These are phyloP conservation scores for Kwoniella dendrophila DNA, from an alignment of 768 basidiomycete genomes.

Conservation along the genomic window DNA sequence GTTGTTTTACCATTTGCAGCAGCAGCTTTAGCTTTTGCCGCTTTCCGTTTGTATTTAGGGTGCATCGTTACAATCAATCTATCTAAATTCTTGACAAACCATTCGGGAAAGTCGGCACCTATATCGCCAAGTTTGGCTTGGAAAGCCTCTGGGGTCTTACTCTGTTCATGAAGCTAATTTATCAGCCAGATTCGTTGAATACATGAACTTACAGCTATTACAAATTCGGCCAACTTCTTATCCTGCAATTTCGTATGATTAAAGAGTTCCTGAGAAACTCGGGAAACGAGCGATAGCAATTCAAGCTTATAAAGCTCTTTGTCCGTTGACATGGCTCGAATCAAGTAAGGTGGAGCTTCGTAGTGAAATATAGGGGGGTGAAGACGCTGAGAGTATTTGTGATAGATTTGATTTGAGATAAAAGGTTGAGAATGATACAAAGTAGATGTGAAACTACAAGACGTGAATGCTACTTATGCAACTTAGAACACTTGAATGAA, in stretches of 20 bases:
- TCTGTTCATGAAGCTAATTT: slow-evolving; percentile 71
- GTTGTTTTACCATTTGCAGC: slow-evolving; percentile 24
- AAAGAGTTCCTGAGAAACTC: slow-evolving; percentile 88
- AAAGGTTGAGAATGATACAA: too few relatives aligned
- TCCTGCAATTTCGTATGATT: slow-evolving; percentile 79
- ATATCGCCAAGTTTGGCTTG: slow-evolving; percentile 73
- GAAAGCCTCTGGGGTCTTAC: slow-evolving; percentile 77
- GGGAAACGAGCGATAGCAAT: slow-evolving; percentile 82
- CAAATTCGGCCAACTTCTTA: slow-evolving; percentile 92
- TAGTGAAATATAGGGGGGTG: too few relatives aligned
- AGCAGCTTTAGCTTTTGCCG: slow-evolving; percentile 55
- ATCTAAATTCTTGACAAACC: slow-evolving; percentile 89
- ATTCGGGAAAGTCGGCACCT: slow-evolving; percentile 83
- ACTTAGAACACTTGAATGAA: too few relatives aligned
- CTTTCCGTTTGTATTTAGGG: slow-evolving; percentile 87
- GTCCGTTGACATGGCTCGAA: slow-evolving; percentile 38
- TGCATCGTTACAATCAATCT: slow-evolving; percentile 92
- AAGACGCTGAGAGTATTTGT: too few relatives aligned
- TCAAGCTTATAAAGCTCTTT: slow-evolving; percentile 88
- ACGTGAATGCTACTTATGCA: too few relatives aligned
- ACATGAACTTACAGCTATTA: slow-evolving; percentile 64
- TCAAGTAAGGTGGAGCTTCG: too few relatives aligned
- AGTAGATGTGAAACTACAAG: too few relatives aligned
- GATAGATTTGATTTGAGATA: too few relatives aligned
- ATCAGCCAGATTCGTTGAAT: slow-evolving; percentile 1